These are phyloP conservation scores for Eustoma russellianum DNA, from an alignment of 257 asterid species.

Conservation along the genomic window DNA sequence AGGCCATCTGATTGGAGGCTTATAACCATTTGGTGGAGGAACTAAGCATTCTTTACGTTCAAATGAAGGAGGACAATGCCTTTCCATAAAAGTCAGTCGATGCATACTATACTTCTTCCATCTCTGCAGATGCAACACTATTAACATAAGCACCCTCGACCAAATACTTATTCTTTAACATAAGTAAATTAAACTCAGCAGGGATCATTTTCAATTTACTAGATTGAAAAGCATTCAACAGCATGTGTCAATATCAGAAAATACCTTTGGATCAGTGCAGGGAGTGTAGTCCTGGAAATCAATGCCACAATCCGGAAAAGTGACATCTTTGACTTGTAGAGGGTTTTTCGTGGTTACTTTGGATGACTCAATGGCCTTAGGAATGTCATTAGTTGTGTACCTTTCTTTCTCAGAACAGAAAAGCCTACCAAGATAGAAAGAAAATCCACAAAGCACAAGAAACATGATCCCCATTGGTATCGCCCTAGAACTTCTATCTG, in stretches of 20 bases:
- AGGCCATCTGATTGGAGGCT: slow-evolving; percentile 80
- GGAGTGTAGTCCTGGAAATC: slow-evolving; percentile 90
- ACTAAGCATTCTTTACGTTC: slow-evolving; percentile 75
- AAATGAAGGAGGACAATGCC: slow-evolving; percentile 80
- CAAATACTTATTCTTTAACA: too few relatives aligned
- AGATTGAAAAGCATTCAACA: neutral
- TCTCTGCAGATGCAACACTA: slow-evolving; percentile 36
- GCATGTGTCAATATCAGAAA: neutral
- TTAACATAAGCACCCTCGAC: too few relatives aligned
- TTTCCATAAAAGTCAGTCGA: slow-evolving; percentile 62
- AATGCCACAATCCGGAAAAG: slow-evolving; percentile 64
- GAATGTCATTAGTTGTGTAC: slow-evolving; percentile 15
- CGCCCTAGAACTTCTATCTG: slow-evolving; percentile 47
- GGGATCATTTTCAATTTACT: neutral
- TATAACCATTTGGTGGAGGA: slow-evolving; percentile 87
- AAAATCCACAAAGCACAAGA: slow-evolving; percentile 75
- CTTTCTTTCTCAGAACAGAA: slow-evolving; percentile 64
- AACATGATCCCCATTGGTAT: slow-evolving; percentile 57
- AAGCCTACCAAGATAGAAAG: slow-evolving; percentile 94
- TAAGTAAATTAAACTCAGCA: too few relatives aligned
- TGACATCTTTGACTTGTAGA: slow-evolving; percentile 46
- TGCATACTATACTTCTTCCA: slow-evolving; percentile 60
- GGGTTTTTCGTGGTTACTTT: slow-evolving; percentile 25
- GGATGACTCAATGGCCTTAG: slow-evolving; percentile 23
- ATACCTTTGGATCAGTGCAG: slow-evolving; percentile 98